phyloP scores from a whole-genome alignment of 257 asterid genomes.

The Petrea volubilis region DNA sequence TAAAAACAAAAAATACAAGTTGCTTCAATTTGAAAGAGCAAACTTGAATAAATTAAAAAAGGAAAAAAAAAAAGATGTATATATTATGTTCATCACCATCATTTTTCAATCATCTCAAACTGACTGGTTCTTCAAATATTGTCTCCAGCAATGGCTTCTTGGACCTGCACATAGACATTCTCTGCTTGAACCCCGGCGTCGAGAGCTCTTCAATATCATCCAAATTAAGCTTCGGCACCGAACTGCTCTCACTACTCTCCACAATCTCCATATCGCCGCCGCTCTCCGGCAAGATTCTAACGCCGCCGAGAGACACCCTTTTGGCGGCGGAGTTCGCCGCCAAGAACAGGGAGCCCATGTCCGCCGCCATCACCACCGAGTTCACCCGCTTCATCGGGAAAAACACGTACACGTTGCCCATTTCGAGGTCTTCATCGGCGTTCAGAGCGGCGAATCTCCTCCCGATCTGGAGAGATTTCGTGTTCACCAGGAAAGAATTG shows the following conservation, averaged over 20 bases:
- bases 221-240: slow-evolving; percentile 53
- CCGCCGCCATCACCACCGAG: slow-evolving; percentile 63
- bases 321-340: slow-evolving; percentile 62
- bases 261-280: slow-evolving; percentile 20
- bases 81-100: not conserved
- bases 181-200: slow-evolving; percentile 53
- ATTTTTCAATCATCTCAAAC: slow-evolving; percentile 22
- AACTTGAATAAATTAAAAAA: slow-evolving; percentile 10
- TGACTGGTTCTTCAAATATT: slow-evolving; percentile 63
- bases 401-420: slow-evolving; percentile 58
- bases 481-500: slow-evolving; percentile 55
- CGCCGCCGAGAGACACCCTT: slow-evolving; percentile 38
- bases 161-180: slow-evolving; percentile 65
- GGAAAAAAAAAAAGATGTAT: not conserved
- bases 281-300: slow-evolving; percentile 59
- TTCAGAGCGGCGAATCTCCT: slow-evolving; percentile 63
- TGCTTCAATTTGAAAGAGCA: slow-evolving; percentile 31
- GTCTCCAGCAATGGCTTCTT: slow-evolving; percentile 92
- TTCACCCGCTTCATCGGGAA: slow-evolving; percentile 75
- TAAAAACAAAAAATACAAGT: slow-evolving; percentile 6
- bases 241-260: slow-evolving; percentile 15
- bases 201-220: slow-evolving; percentile 63
- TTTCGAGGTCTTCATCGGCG: slow-evolving; percentile 88
- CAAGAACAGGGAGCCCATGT: slow-evolving; percentile 63
- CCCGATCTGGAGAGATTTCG: slow-evolving; percentile 66